Evolutionary conservation across 169 alveolate genomes (phyloP).

Genomic region (Cryptosporidium tyzzeri): DNA sequence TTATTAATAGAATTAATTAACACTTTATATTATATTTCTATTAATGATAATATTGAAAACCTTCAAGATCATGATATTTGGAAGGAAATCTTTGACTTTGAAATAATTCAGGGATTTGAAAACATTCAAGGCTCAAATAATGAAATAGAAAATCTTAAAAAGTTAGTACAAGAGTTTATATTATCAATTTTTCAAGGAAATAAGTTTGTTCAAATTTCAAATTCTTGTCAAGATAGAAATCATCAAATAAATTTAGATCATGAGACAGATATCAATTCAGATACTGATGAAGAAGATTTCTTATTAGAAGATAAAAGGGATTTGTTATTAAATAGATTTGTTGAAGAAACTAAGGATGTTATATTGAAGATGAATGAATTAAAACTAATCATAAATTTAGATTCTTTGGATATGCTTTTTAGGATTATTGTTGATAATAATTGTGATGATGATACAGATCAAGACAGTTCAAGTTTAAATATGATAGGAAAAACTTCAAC

Average conservation of each 20-base stretch:
- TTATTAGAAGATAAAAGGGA: not conserved
- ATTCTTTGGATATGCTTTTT: conserved; percentile 10
- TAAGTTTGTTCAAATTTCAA: not conserved
- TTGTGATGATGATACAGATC: too few species aligned
- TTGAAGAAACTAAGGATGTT: not conserved
- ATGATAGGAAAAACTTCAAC: too few species aligned
- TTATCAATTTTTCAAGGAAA: not conserved
- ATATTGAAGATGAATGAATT: not conserved
- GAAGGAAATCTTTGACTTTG: not conserved
- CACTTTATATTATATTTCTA: conserved; percentile 3
- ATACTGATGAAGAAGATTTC: not conserved
- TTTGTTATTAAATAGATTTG: not conserved
- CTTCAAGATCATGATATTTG: not conserved
- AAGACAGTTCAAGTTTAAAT: not conserved
- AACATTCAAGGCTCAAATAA: not conserved
- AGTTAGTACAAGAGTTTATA: not conserved
- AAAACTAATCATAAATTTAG: not conserved
- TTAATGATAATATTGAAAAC: not conserved
- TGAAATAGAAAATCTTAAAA: not conserved
- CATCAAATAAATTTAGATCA: not conserved
- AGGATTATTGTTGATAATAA: not conserved
- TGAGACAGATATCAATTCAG: not conserved
- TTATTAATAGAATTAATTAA: conserved; percentile 16
- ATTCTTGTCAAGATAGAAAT: not conserved
- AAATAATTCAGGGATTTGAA: not conserved